These are phyloP conservation scores for Calamus simplicifolius DNA, from an alignment of 176 grass and related monocot genomes.

Conservation along the genomic window DNA sequence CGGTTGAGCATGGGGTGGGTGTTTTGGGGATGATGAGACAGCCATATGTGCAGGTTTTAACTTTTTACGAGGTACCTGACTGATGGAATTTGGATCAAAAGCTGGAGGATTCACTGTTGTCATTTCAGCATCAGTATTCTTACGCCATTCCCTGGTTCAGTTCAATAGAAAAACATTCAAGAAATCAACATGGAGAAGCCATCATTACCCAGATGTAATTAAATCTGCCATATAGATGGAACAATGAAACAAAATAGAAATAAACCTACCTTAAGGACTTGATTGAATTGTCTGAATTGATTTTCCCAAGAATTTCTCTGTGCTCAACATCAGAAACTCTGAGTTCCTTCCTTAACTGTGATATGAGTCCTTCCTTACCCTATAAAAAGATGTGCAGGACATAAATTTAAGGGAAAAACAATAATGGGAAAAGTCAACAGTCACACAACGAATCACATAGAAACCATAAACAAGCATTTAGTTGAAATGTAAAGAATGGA, in stretches of 20 bases:
- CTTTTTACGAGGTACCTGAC: constrained; percentile 21
- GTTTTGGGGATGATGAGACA: constrained; percentile 12
- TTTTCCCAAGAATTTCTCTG: constrained; percentile 44
- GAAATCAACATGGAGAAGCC: background rate
- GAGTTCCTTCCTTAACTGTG: constrained; percentile 49
- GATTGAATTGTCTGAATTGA: constrained; percentile 46
- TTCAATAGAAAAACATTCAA: background rate
- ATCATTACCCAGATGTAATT: no score
- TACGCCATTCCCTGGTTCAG: background rate
- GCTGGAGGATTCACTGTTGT: background rate
- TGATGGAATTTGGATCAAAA: constrained; percentile 16
- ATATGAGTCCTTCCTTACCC: constrained; percentile 49
- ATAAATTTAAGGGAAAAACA: constrained; percentile 8
- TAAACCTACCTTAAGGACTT: constrained; percentile 44
- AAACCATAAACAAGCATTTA: no score
- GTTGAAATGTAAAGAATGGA: no score
- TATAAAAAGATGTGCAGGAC: constrained; percentile 21
- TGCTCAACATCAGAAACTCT: constrained; percentile 57
- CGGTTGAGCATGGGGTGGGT: background rate
- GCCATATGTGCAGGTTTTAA: constrained; percentile 25
- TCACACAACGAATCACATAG: no score
- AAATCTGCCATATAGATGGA: no score
- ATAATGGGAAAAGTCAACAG: background rate
- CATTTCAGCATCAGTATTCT: background rate
- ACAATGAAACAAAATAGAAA: no score